Percentiles rank a stretch among this genome's conserved stretches.
Evolutionary conservation across 805 yeast genomes (phyloP).

Genomic region (Maudiozyma saulgeensis): DNA sequence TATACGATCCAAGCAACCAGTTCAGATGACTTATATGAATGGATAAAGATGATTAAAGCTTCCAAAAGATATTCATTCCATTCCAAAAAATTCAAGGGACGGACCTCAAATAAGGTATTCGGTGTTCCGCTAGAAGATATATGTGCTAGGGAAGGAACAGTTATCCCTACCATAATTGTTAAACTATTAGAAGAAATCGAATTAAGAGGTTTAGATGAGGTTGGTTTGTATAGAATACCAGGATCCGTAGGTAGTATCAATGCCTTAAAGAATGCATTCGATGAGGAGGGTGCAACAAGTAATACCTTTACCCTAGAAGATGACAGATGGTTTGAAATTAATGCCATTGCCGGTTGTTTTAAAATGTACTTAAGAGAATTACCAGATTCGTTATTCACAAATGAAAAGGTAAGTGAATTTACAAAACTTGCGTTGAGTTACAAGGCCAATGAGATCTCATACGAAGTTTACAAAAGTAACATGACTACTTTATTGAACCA

Average conservation of each 20-base stretch:
- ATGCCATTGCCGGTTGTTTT: constrained; percentile 81
- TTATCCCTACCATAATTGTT: constrained; percentile 57
- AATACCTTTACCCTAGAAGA: constrained; percentile 38
- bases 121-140: constrained; percentile 77
- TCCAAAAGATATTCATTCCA: constrained; percentile 36
- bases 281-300: constrained; percentile 36
- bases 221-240: constrained; percentile 76
- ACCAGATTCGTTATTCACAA: constrained; percentile 74
- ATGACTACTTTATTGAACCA: constrained; percentile 28
- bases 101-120: constrained; percentile 49
- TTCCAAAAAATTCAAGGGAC: constrained; percentile 33
- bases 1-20: constrained; percentile 56
- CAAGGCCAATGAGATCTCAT: constrained; percentile 14
- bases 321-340: constrained; percentile 65
- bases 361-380: constrained; percentile 76
- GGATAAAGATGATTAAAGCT: constrained; percentile 46
- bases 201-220: constrained; percentile 77
- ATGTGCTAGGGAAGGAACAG: constrained; percentile 58
- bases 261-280: constrained; percentile 44
- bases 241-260: constrained; percentile 54
- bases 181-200: constrained; percentile 69
- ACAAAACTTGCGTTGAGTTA: constrained; percentile 26
- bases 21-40: constrained; percentile 57
- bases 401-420: constrained; percentile 52
- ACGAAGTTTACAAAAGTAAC: constrained; percentile 18